Base-by-base conservation (phyloP, 2,329 filamentous ascomycete species). In the Bimuria novae-zelandiae region DNA sequence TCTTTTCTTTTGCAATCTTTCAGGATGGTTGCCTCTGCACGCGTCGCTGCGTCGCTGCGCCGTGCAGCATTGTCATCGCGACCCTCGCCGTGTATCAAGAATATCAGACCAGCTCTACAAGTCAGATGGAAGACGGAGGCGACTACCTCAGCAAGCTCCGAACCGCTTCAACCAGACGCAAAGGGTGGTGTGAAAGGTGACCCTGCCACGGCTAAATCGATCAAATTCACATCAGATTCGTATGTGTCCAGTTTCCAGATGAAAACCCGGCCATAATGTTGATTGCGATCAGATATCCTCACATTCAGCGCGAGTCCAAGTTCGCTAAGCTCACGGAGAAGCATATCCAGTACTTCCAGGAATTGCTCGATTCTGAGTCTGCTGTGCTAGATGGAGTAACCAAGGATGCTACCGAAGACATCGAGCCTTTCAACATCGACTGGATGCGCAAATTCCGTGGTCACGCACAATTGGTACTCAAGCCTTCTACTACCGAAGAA, bases 401-500 rank as follows among this genome's bases (percentile, higher is more conserved):
- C 3, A 76, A 84, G 62, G 85, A 92, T 74, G 86, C 86, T 12
- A 78, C 81, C 2, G 89, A 90, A 65, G 94, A 97, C 70, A 82
- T 97, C 60, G 90, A 94, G 71, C 84, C 89, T 7, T 99, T 92
- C 82, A 99, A 99, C 76, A 86, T 87, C 71, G 94, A 99, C 77
- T 99, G 95, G 94, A 97, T 99, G 92, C 88, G 90, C 76, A 99
- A 99, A 78, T 99, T 96, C 79, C 87, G 90, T 56, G 95, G 94
- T 25, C 92, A 97, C 75, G 86, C 90, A 56, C 86, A 87, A 68
- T 79, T 99, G 22, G 92, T 97, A 4, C 78, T 99, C 57, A 95
- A 92, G 77, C 94, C 94, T 10, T 84, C 82, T 46, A 89, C 85
- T 14, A 93, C 90, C 0, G 87, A 93, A 66, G 88, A 99, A 75